These are phyloP conservation scores for Cladophialophora exuberans DNA, from an alignment of 2,329 filamentous ascomycete genomes.

Conservation along the genomic window DNA sequence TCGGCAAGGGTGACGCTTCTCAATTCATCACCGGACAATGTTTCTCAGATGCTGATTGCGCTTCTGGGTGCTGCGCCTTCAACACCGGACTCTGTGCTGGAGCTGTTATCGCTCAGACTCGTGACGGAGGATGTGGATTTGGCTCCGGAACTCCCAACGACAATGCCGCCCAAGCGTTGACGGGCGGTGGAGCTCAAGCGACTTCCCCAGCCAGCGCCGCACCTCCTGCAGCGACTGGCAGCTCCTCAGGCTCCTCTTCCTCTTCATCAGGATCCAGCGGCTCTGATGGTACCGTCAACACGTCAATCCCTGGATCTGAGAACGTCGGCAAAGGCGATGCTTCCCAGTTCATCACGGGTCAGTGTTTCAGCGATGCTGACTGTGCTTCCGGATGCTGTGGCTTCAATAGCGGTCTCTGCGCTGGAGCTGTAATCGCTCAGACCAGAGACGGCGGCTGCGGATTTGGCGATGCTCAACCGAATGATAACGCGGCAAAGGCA, in stretches of 20 bases:
- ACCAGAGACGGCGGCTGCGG: slow-evolving; percentile 36
- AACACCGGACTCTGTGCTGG: slow-evolving; percentile 41
- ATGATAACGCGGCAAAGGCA: slow-evolving; percentile 32
- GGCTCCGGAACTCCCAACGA: slow-evolving; percentile 34
- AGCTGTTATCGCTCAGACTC: slow-evolving; percentile 25
- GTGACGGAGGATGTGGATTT: slow-evolving; percentile 37
- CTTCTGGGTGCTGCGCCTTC: slow-evolving; percentile 42
- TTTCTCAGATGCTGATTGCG: slow-evolving; percentile 34
- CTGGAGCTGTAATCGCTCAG: slow-evolving; percentile 34
- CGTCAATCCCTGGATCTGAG: slow-evolving; percentile 17
- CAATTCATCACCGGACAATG: slow-evolving; percentile 39
- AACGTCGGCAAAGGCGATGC: slow-evolving; percentile 33
- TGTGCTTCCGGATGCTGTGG: slow-evolving; percentile 44
- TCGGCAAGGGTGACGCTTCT: slow-evolving; percentile 29
- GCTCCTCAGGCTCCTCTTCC: background rate
- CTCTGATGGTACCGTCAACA: slow-evolving; percentile 13
- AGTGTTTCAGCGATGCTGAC: slow-evolving; percentile 42
- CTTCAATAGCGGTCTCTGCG: slow-evolving; percentile 40
- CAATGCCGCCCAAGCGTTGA: slow-evolving; percentile 30
- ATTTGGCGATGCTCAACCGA: slow-evolving; percentile 32
- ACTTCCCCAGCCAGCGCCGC: slow-evolving; percentile 12
- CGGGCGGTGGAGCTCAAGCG: slow-evolving; percentile 15
- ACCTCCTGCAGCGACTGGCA: slow-evolving; percentile 1
- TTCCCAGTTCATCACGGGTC: slow-evolving; percentile 45
- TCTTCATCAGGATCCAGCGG: slow-evolving; percentile 4